Conservation (phyloP, 73 alveolate genomes). For the Paramecium tetraurelia region DNA sequence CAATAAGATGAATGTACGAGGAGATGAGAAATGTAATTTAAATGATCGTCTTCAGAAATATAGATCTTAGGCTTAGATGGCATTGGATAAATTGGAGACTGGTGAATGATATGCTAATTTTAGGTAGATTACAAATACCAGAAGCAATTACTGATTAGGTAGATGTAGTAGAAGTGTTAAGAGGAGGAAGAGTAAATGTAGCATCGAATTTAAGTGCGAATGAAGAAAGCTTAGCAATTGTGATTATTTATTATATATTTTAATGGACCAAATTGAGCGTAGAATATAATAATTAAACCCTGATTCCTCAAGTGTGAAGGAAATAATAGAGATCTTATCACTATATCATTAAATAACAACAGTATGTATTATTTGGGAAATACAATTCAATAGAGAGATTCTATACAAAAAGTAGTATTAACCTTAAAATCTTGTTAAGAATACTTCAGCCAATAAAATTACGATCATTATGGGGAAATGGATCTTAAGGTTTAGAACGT, state of each 20-base stretch:
- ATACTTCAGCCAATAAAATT: background rate
- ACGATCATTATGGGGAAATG: background rate
- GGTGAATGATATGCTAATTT: background rate
- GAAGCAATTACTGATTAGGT: background rate
- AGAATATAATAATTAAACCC: background rate
- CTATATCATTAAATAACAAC: slow-evolving; percentile 13
- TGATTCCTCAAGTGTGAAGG: background rate
- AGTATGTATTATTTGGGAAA: slow-evolving; percentile 24
- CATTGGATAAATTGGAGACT: background rate
- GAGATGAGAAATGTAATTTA: background rate
- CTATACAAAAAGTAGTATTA: slow-evolving; percentile 11
- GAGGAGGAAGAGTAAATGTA: background rate
- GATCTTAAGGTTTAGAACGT: background rate
- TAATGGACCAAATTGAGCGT: slow-evolving; percentile 18
- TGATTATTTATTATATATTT: background rate
- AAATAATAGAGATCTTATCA: background rate
- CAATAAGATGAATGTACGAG: background rate
- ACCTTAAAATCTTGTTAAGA: slow-evolving; percentile 24
- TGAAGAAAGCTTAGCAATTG: background rate
- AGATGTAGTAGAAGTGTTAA: background rate
- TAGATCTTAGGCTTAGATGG: background rate
- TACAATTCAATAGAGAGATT: slow-evolving; percentile 33
- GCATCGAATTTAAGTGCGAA: background rate
- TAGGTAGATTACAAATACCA: background rate
- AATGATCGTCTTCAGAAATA: background rate